Base-by-base conservation (phyloP, 805 yeast species). In the Clavispora asparagi region DNA sequence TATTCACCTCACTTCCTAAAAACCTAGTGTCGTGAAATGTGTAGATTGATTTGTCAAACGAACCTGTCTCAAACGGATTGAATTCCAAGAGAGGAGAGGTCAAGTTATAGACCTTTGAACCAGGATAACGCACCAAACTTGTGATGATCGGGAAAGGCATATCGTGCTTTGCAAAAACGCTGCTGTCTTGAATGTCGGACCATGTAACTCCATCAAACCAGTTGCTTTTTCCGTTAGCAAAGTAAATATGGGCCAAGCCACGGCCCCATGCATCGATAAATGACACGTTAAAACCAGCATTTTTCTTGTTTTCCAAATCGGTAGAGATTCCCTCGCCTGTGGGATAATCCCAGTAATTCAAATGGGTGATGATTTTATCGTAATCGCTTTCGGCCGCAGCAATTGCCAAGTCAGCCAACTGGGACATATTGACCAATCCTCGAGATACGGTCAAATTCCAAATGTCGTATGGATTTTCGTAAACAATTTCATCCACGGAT, bases 251-350 rank as follows among this genome's bases (percentile, higher is more conserved):
- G 2, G 94, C 78, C 43, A 89, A 68, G 2, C 82, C 82, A 52
- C 91, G 73, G 6, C 89, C 90, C 95, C 94, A 87, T 46, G 80
- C 77, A 62, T 87, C 96, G 2, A 92, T 83, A 28, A 87, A 54
- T 7, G 86, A 70, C n/a, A 81, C 69, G 16, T 75, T 71, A 60
- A 75, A 87, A 0, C 95, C 95, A 2, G 92, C 92, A 23, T 57
- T 50, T 25, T 47, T 39, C 49, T 70, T 70, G 4, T 54, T 71
- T 9, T 68, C 64, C 14, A 87, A 66, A 45, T 80, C 85, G 49
- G 77, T 76, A 27, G 63, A 58, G 33, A 83, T 77, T 7, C 73
- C 74, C 43, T 68, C 68, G 0, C 75, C 73, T 23, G 65, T 59
- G 41, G 73, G 71, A 3, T 47, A 32, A n/a, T 52, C 46, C 65